Conservation (phyloP, 129 eudicot genomes). For the Logfia minima region DNA sequence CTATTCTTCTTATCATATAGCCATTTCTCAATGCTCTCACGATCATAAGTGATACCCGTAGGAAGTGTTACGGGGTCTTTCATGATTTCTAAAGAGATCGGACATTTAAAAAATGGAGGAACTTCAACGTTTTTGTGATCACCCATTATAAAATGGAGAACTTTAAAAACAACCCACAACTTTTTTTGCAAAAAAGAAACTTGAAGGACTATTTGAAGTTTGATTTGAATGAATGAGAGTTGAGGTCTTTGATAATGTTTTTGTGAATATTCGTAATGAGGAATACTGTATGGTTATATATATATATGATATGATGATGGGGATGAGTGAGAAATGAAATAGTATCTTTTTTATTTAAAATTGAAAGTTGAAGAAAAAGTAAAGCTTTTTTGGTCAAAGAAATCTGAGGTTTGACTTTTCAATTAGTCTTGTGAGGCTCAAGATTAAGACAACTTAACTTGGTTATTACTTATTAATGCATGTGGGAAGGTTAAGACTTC, state of each 20-base stretch:
- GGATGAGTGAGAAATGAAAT: constrained; percentile 12
- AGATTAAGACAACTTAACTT: constrained; percentile 23
- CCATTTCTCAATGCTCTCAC: constrained; percentile 66
- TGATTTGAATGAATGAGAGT: constrained; percentile 20
- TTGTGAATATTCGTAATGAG: constrained; percentile 30
- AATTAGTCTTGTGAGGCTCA: constrained; percentile 36
- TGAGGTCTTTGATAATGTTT: constrained; percentile 9
- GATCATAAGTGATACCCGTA: constrained; percentile 67
- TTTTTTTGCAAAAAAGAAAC: neutral
- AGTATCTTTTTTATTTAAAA: constrained; percentile 4
- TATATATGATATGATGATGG: neutral
- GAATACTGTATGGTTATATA: constrained; percentile 18
- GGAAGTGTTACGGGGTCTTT: constrained; percentile 61
- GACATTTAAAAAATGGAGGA: constrained; percentile 59
- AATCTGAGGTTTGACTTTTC: constrained; percentile 30
- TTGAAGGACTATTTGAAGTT: constrained; percentile 8
- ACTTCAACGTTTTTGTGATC: constrained; percentile 47
- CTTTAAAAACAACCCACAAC: neutral
- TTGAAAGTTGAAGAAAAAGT: constrained; percentile 38
- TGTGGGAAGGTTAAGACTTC: constrained; percentile 27
- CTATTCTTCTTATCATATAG: constrained; percentile 42
- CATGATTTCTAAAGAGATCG: constrained; percentile 69
- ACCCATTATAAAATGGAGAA: constrained; percentile 17
- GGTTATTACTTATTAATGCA: constrained; percentile 29
- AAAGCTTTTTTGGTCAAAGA: constrained; percentile 30